A percentile compares a stretch with the other conserved stretches of the same genome.
Evolutionary conservation across 805 yeast species (phyloP).

Genomic region (Cephaloascus fragrans): DNA sequence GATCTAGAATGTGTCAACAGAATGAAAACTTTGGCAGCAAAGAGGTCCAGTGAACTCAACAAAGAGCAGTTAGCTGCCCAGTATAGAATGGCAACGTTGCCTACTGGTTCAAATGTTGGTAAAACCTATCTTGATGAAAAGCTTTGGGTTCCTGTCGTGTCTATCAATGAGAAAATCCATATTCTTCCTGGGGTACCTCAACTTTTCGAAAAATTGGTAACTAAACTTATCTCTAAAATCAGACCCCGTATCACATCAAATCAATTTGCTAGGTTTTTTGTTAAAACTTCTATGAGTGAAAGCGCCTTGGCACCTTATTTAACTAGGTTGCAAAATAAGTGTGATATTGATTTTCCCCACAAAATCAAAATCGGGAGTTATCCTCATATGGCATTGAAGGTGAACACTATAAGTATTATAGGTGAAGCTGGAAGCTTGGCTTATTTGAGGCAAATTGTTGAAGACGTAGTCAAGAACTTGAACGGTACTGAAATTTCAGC

Average conservation of each 20-base stretch:
- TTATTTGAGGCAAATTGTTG: conserved; percentile 34
- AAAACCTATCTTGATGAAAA: conserved; percentile 33
- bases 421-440: conserved; percentile 37
- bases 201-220: conserved; percentile 48
- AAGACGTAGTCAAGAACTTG: conserved; percentile 32
- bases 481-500: conserved; percentile 49
- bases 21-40: conserved; percentile 43
- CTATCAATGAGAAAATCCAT: conserved; percentile 52
- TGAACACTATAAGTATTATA: conserved; percentile 65
- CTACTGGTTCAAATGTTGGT: conserved; percentile 36
- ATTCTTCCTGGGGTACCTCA: conserved; percentile 83
- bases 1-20: conserved; percentile 49
- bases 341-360: conserved; percentile 9
- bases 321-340: conserved; percentile 35
- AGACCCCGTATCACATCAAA: conserved; percentile 15
- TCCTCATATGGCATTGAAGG: conserved; percentile 60
- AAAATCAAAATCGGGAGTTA: conserved; percentile 71
- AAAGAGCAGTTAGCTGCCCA: conserved; percentile 48
- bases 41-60: conserved; percentile 19
- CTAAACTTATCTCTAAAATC: conserved; percentile 27
- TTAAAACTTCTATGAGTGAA: conserved; percentile 54
- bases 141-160: conserved; percentile 81
- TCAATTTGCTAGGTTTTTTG: conserved; percentile 36
- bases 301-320: conserved; percentile 61
- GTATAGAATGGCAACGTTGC: conserved; percentile 74